Evolutionary conservation across 345 rosid genomes (phyloP).

Genomic region (Murraya paniculata): DNA sequence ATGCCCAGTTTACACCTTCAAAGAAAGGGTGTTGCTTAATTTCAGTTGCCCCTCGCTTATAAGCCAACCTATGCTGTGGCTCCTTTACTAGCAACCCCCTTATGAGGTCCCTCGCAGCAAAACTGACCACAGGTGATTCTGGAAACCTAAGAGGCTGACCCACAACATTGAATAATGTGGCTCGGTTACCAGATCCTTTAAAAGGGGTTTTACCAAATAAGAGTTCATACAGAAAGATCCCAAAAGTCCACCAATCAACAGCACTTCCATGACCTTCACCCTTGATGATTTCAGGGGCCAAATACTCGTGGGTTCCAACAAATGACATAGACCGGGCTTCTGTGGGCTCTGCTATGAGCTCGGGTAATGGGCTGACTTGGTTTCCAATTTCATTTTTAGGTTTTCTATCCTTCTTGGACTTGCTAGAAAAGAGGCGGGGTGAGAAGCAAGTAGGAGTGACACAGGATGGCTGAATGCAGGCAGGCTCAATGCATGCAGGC

Average conservation of each 20-base stretch:
- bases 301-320: slow-evolving; percentile 89
- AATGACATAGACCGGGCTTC: slow-evolving; percentile 94
- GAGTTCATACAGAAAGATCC: slow-evolving; percentile 81
- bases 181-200: slow-evolving; percentile 87
- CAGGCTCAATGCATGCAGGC: slow-evolving; percentile 82
- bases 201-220: slow-evolving; percentile 90
- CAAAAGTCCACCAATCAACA: slow-evolving; percentile 97
- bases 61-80: slow-evolving; percentile 80
- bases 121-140: slow-evolving; percentile 72
- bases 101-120: slow-evolving; percentile 82
- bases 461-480: slow-evolving; percentile 86
- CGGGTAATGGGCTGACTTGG: slow-evolving; percentile 83
- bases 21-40: slow-evolving; percentile 92
- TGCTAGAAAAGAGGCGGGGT: slow-evolving; percentile 84
- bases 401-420: slow-evolving; percentile 72
- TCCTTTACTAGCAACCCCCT: slow-evolving; percentile 79
- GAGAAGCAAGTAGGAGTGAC: slow-evolving; percentile 81
- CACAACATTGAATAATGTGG: slow-evolving; percentile 79
- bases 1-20: slow-evolving; percentile 93
- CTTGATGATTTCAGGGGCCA: slow-evolving; percentile 87
- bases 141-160: slow-evolving; percentile 94
- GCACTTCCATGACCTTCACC: slow-evolving; percentile 99
- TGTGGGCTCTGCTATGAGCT: slow-evolving; percentile 89
- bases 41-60: slow-evolving; percentile 89
- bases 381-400: slow-evolving; percentile 64